These are phyloP conservation scores for Bolboschoenoplectus hybrid DNA, from an alignment of 202 grass and related monocot species.

Conservation along the genomic window DNA sequence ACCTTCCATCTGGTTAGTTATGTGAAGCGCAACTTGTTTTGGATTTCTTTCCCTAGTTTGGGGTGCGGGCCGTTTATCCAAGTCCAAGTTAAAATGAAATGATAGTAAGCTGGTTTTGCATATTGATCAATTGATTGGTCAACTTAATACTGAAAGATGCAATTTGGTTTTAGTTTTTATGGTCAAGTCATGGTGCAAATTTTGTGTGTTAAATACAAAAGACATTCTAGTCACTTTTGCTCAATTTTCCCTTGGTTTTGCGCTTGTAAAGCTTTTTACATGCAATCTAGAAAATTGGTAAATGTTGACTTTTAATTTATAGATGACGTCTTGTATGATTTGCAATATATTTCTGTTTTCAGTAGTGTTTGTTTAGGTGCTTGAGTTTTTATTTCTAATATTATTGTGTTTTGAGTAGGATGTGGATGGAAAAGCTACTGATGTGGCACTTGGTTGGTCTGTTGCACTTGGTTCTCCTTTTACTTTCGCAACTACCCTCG, in stretches of 20 bases:
- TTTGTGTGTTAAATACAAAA: background rate
- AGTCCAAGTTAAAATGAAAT: background rate
- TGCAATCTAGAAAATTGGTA: background rate
- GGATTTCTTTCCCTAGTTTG: background rate
- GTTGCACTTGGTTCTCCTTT: slow-evolving; percentile 83
- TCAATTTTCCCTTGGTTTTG: background rate
- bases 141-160: background rate
- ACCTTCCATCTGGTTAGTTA: slow-evolving; percentile 10
- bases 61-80: background rate
- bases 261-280: background rate
- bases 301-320: background rate
- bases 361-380: background rate
- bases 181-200: background rate
- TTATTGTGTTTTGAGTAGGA: slow-evolving; percentile 46
- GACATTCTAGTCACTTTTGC: background rate
- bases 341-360: background rate
- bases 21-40: background rate
- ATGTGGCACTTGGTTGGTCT: slow-evolving; percentile 82
- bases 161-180: background rate
- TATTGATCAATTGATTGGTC: background rate
- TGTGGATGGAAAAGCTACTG: slow-evolving; percentile 81
- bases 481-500: slow-evolving; percentile 73
- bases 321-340: background rate
- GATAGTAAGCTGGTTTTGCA: background rate
- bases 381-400: slow-evolving; percentile 1